Evolutionary conservation across 2,329 filamentous ascomycete species (phyloP), one percentile per base, ranked within the genome.

Genomic region (Aspergillus sp.): DNA sequence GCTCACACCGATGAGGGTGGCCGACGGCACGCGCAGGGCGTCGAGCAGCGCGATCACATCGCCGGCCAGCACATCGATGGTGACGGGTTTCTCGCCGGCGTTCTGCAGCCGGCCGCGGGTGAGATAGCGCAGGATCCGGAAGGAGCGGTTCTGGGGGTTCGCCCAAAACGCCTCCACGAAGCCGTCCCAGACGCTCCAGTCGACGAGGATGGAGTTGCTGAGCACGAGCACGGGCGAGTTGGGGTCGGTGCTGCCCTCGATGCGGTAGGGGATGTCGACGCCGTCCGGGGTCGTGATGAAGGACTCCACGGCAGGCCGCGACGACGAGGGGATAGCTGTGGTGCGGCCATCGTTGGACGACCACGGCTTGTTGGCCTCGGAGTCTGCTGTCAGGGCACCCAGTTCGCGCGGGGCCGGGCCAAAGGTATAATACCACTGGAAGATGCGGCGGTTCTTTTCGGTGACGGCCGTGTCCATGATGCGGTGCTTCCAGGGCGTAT

Each of bases 361-460:
- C 59, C 82, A 85, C 0, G 65, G 65, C 1, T 19, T 19, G 19
- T 19, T 19, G 19, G 19, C 1, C 19, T 19, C 19, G 19, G 19
- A 19, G 19, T 1, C 19, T 19, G 77, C 71, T 1, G 60, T 50
- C 19, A 88, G 67, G 4, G 78, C 74, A 0, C 73, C 57, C 3
- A 91, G 72, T 54, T 91, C 84, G 27, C 86, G 77, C 0, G 86
- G 81, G 0, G 79, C 86, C 0, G 85, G 78, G 0, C 87, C 86
- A 59, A 94, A 94, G 7, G 84, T 82, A 65, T 93, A 90, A 64
- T 87, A 86, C 52, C 90, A 78, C 32, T 79, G 73, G 66, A 87
- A 93, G 0, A 75, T 73, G 12, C 85, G 75, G 40, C 80, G 74
- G 7, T 68, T 73, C 57, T 79, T 79, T 41, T 71, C 66, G 26